Evolutionary conservation across 2,329 filamentous ascomycete genomes (phyloP).

Genomic region (Trematosphaeria pertusa): DNA sequence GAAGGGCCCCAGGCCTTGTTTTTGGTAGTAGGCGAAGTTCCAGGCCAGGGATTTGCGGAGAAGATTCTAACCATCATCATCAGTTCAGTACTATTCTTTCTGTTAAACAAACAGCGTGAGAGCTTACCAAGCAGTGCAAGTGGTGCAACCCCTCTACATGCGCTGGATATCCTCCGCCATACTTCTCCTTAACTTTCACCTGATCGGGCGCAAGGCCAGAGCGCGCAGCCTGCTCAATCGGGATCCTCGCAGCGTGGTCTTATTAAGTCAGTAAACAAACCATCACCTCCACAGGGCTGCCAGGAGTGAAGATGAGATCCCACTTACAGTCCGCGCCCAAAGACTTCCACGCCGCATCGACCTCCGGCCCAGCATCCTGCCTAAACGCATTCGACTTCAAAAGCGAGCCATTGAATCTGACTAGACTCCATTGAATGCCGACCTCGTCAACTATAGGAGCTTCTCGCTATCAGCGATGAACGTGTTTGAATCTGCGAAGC

Average conservation of each 20-base stretch:
- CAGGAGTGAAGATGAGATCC: no score
- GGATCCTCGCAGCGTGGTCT: conserved; percentile 54
- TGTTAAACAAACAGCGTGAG: no score
- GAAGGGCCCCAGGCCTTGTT: conserved; percentile 60
- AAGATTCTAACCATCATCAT: conserved; percentile 55
- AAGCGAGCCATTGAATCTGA: conserved; percentile 65
- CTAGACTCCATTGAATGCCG: conserved; percentile 47
- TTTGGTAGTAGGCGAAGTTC: conserved; percentile 66
- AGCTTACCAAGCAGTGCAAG: conserved; percentile 63
- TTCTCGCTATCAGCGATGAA: conserved; percentile 11
- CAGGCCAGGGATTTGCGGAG: conserved; percentile 65
- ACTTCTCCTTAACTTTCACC: conserved; percentile 62
- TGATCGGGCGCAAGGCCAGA: conserved; percentile 63
- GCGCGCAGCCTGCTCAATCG: conserved; percentile 54
- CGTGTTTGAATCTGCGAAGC: not conserved
- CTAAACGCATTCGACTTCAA: conserved; percentile 62
- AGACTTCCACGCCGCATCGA: conserved; percentile 65
- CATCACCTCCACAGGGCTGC: no score
- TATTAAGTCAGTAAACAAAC: no score
- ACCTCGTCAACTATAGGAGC: conserved; percentile 49
- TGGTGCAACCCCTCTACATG: conserved; percentile 65
- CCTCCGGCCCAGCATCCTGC: conserved; percentile 57
- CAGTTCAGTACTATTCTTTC: no score
- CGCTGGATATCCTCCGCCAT: conserved; percentile 66
- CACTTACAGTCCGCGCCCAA: conserved; percentile 60